phyloP scores from a whole-genome alignment of 192 early-diverging fungal species.

The Coemansia sp. region DNA sequence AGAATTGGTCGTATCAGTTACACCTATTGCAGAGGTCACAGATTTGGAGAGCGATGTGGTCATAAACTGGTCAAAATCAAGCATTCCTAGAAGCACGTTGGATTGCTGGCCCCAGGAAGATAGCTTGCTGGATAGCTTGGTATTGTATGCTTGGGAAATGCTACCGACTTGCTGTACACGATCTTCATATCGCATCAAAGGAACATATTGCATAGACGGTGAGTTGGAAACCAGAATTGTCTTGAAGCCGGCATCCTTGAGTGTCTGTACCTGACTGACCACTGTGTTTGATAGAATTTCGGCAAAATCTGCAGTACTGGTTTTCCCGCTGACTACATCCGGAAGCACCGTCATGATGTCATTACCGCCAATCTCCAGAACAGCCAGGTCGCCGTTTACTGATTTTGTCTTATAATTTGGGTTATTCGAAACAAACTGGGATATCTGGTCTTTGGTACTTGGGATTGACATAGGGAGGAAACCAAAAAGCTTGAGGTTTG shows the following conservation, averaged over 20 bases:
- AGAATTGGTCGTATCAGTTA: conserved; percentile 6
- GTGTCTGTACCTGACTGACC: conserved; percentile 1
- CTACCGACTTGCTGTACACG: background rate
- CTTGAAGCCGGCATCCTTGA: conserved; percentile 6
- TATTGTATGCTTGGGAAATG: conserved; percentile 13
- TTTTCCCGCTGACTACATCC: conserved; percentile 1
- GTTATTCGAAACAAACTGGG: background rate
- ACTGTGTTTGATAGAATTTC: conserved; percentile 6
- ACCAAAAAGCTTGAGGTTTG: conserved; percentile 1
- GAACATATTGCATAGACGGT: conserved; percentile 9
- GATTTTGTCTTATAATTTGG: background rate
- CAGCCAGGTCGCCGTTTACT: background rate
- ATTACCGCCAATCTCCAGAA: conserved; percentile 17
- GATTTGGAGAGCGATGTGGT: background rate
- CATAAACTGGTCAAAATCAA: conserved; percentile 13
- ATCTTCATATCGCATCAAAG: conserved; percentile 8
- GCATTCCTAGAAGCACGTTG: background rate
- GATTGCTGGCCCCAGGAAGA: background rate
- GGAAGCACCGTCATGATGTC: conserved; percentile 3
- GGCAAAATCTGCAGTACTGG: background rate
- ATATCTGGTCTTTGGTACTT: conserved; percentile 16
- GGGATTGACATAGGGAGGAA: conserved; percentile 6
- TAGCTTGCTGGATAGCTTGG: conserved; percentile 2
- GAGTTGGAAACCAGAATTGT: conserved; percentile 10
- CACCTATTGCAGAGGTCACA: conserved; percentile 3